phyloP scores from a whole-genome alignment of 2,329 filamentous ascomycete genomes.

The Botryotinia globosa region DNA sequence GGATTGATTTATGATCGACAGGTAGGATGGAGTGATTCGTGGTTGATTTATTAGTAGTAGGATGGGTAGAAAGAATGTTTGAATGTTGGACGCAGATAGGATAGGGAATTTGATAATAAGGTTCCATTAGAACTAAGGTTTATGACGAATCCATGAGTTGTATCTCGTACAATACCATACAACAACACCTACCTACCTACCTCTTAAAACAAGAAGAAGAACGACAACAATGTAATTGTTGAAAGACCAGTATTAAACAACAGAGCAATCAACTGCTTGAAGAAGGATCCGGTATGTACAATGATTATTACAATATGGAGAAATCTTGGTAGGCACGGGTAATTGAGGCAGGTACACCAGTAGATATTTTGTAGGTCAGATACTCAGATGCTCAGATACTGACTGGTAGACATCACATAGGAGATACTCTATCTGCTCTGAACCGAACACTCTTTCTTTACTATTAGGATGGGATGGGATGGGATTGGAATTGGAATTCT shows the following conservation, averaged over 20 bases:
- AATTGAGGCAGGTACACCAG: no score
- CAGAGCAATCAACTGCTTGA: background rate
- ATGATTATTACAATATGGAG: background rate
- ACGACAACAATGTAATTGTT: background rate
- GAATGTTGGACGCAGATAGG: constrained; percentile 3
- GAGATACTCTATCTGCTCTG: background rate
- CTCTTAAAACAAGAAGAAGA: background rate
- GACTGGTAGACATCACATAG: background rate
- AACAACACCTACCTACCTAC: background rate
- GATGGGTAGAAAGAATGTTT: background rate
- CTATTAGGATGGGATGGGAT: background rate
- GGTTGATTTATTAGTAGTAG: background rate
- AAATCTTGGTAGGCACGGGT: background rate
- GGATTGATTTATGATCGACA: background rate
- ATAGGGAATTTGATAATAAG: background rate
- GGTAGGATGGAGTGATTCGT: background rate
- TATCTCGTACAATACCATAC: background rate
- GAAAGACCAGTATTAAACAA: no score
- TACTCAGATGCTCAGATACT: no score
- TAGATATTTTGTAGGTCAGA: background rate
- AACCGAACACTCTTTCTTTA: background rate
- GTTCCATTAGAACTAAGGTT: background rate
- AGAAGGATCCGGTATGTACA: background rate
- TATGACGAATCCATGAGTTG: background rate
- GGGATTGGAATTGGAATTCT: background rate